Evolutionary conservation across 805 yeast species (phyloP).

Genomic region (Yamadazyma philogaea): DNA sequence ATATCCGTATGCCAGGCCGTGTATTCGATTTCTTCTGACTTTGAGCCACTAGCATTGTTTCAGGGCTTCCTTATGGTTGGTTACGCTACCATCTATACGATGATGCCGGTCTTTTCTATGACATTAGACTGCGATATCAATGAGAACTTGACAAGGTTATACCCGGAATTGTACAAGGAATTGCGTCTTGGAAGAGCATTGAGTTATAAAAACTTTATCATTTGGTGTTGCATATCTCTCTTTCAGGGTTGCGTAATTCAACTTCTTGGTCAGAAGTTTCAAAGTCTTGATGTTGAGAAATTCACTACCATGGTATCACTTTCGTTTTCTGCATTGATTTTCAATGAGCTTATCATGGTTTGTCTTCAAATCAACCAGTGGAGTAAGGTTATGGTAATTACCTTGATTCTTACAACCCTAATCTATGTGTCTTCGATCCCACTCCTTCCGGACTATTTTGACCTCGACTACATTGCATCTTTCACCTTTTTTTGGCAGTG

Average conservation of each 20-base stretch:
- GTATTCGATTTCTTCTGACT: constrained; percentile 77
- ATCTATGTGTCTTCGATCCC: constrained; percentile 77
- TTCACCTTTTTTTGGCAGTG: constrained; percentile 68
- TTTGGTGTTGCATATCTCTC: constrained; percentile 87
- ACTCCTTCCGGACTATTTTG: constrained; percentile 81
- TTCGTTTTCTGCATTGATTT: constrained; percentile 72
- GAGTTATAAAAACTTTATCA: constrained; percentile 81
- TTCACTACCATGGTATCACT: constrained; percentile 82
- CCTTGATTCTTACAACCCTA: constrained; percentile 67
- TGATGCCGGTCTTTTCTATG: constrained; percentile 95
- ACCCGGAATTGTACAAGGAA: constrained; percentile 94
- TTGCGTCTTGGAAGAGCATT: constrained; percentile 83
- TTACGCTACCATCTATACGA: constrained; percentile 93
- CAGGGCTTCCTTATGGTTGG: constrained; percentile 99
- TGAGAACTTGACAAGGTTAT: constrained; percentile 80
- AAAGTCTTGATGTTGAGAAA: constrained; percentile 51
- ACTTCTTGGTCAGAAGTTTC: constrained; percentile 71
- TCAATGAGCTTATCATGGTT: constrained; percentile 91
- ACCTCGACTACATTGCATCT: constrained; percentile 58
- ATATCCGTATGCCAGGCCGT: constrained; percentile 95
- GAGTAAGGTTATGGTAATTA: constrained; percentile 71
- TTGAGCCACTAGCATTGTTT: constrained; percentile 91
- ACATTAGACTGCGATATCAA: constrained; percentile 90
- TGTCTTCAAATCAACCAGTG: constrained; percentile 90
- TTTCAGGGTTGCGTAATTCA: constrained; percentile 90